Percentiles rank a stretch among this genome's conserved stretches.
These are phyloP conservation scores for Myxozyma sirexii DNA, from an alignment of 805 yeast genomes.

Conservation along the genomic window DNA sequence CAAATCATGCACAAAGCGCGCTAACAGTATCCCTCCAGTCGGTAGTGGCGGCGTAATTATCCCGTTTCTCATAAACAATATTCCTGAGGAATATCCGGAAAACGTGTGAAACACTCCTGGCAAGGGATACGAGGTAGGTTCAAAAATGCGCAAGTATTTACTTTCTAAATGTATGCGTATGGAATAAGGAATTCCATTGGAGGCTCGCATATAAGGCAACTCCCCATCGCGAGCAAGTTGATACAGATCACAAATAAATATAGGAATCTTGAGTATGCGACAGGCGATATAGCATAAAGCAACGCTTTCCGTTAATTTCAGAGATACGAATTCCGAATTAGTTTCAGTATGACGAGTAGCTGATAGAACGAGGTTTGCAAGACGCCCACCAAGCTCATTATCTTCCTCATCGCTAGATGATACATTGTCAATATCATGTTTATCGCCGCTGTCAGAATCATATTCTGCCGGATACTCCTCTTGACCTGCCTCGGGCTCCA, in stretches of 20 bases:
- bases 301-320: constrained; percentile 22
- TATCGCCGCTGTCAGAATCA: neutral
- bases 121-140: constrained; percentile 21
- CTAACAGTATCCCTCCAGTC: neutral
- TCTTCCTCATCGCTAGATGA: constrained; percentile 8
- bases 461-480: neutral
- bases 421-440: neutral
- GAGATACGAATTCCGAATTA: constrained; percentile 11
- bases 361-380: constrained; percentile 8
- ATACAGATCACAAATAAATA: constrained; percentile 25
- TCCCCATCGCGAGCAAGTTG: constrained; percentile 10
- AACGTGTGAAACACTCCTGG: constrained; percentile 22
- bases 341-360: constrained; percentile 3
- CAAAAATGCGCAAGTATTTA: constrained; percentile 16
- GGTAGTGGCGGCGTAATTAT: constrained; percentile 8
- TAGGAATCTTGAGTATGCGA: constrained; percentile 25
- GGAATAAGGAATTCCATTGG: constrained; percentile 8
- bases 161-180: constrained; percentile 18
- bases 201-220: constrained; percentile 29
- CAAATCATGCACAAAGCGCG: constrained; percentile 20
- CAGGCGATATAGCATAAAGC: constrained; percentile 26
- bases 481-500: too few species aligned
- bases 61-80: neutral
- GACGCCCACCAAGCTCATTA: neutral
- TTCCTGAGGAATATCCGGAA: neutral